Conservation (phyloP, 2,329 filamentous ascomycete genomes). For the Cytospora mali region DNA sequence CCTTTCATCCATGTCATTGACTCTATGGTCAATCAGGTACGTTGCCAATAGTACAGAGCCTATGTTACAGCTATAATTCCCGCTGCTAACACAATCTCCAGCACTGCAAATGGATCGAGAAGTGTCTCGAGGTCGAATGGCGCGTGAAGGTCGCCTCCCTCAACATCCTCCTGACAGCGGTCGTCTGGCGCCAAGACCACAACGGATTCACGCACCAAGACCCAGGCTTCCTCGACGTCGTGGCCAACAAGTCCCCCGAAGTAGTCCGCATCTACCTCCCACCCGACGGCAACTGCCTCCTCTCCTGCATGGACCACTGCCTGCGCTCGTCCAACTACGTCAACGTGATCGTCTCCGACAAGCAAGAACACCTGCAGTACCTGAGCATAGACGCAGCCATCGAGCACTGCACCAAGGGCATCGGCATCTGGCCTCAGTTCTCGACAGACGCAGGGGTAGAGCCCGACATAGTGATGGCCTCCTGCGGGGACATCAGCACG, state of each 20-base stretch:
- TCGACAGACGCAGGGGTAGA: constrained; percentile 69
- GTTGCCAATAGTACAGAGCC: constrained; percentile 20
- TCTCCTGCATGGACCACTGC: constrained; percentile 77
- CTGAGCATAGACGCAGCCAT: constrained; percentile 73
- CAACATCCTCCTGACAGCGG: constrained; percentile 77
- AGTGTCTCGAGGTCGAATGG: constrained; percentile 79
- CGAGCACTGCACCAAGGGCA: constrained; percentile 76
- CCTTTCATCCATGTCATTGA: constrained; percentile 83
- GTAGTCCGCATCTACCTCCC: constrained; percentile 81
- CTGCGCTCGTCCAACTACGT: constrained; percentile 75
- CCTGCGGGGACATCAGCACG: constrained; percentile 74
- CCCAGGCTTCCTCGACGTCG: constrained; percentile 77
- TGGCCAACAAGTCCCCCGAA: constrained; percentile 78
- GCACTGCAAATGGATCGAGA: constrained; percentile 85
- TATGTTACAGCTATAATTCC: too few relatives aligned
- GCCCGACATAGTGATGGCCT: constrained; percentile 76
- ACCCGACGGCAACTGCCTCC: constrained; percentile 76
- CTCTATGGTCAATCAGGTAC: constrained; percentile 77
- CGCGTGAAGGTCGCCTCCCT: constrained; percentile 72
- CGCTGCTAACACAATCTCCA: constrained; percentile 34
- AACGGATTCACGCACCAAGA: constrained; percentile 85
- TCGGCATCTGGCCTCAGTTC: constrained; percentile 78
- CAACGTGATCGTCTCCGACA: constrained; percentile 79
- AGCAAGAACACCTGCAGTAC: constrained; percentile 77
- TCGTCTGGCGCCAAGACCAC: constrained; percentile 82